Evolutionary conservation across 306 rosid genomes (phyloP), one percentile per base, ranked within the genome.

Genomic region (Gynostemma pentaphyllum): DNA sequence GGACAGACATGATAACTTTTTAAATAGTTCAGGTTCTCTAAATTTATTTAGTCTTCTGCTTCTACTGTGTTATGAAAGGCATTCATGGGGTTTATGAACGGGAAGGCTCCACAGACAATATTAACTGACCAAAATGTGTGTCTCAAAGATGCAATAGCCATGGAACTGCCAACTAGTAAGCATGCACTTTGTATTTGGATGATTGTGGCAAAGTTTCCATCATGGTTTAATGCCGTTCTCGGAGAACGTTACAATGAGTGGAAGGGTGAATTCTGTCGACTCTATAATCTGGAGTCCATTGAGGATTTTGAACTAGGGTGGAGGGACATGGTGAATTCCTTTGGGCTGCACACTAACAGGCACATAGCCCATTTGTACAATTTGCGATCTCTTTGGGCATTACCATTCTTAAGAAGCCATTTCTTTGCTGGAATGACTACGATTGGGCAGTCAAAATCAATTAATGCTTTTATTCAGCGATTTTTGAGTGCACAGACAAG

Each of bases 151-250:
- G 97, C 95, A 72, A 74, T 91, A 68, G 66, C 85, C 68, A 68
- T 74, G 65, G 97, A 87, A 74, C 71, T 91, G 78, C 87, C 92
- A 9, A 51, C 83, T 63, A 78, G 89, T 39, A 87, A 87, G 60
- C 97, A 91, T 64, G 96, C 87, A 15, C 85, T 91, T 66, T 91
- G 97, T 78, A 84, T 91, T 75, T 91, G 97, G 96, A 87, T 87
- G 97, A 91, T 91, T 70, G 96, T 85, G 69, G 96, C 92, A 5
- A 91, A 91, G 74, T 91, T 91, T 79, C 96, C 96, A 28, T 91
- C 97, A 42, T 91, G 97, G 97, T 91, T 87, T 78, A 91, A 88
- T 83, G 96, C 95, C 59, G 87, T 85, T 68, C 75, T 91, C 69
- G 97, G 96, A 62, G 97, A 91, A 52, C 97, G 95, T 34, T 91